phyloP scores from a whole-genome alignment of 192 early-diverging fungal species.

The Pilobolus umbonatus region DNA sequence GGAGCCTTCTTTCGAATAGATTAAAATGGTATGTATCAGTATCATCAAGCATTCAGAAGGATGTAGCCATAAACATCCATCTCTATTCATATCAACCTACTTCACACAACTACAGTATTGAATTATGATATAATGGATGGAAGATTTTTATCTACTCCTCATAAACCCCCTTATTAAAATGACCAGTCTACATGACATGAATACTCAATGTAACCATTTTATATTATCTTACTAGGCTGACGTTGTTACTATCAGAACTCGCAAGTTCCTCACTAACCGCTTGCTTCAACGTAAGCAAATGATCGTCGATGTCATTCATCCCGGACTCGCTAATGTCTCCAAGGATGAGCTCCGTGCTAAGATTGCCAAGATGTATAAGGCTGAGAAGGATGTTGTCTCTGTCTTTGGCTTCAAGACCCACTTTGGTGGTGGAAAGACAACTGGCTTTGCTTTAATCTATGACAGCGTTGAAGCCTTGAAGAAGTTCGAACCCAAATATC shows the following conservation, averaged over 20 bases:
- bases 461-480: conserved; percentile 88
- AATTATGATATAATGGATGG: too few relatives aligned
- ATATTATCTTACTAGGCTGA: conserved; percentile 58
- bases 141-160: neutral
- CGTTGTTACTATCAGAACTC: conserved; percentile 92
- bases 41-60: neutral
- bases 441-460: conserved; percentile 96
- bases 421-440: conserved; percentile 96
- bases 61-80: neutral
- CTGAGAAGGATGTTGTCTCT: conserved; percentile 82
- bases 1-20: conserved; percentile 11
- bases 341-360: conserved; percentile 91
- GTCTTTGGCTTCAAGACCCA: conserved; percentile 93
- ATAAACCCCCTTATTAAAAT: neutral
- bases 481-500: conserved; percentile 99
- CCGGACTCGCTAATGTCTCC: conserved; percentile 87
- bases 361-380: conserved; percentile 94
- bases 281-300: conserved; percentile 96
- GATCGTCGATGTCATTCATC: conserved; percentile 95
- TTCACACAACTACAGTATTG: too few relatives aligned
- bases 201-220: neutral
- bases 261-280: conserved; percentile 99
- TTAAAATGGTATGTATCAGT: conserved; percentile 7
- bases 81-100: neutral
- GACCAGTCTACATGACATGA: neutral